A percentile compares a stretch with the other conserved stretches of the same genome.
Conservation (phyloP, 2,329 filamentous ascomycete species). For the Penicillium sp. region DNA sequence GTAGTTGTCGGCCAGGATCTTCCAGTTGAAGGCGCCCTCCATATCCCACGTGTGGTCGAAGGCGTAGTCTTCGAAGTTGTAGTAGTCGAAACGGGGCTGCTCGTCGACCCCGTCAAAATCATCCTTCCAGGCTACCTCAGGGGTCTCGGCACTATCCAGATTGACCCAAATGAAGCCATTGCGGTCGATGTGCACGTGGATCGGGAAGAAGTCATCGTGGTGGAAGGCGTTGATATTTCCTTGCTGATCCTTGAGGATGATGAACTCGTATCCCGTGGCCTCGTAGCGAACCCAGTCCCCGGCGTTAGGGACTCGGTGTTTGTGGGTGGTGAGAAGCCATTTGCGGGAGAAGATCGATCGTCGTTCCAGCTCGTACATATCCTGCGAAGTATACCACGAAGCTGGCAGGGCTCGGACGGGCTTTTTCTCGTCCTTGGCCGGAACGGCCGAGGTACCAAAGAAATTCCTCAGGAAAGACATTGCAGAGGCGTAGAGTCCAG, state of each 20-base stretch:
- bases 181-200: slow-evolving; percentile 54
- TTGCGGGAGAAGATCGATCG: slow-evolving; percentile 28
- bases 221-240: slow-evolving; percentile 51
- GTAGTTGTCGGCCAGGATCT: slow-evolving; percentile 62
- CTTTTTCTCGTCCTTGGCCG: slow-evolving; percentile 15
- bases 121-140: slow-evolving; percentile 54
- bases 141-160: slow-evolving; percentile 46
- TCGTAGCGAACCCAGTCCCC: slow-evolving; percentile 58
- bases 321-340: slow-evolving; percentile 22
- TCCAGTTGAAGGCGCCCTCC: slow-evolving; percentile 60
- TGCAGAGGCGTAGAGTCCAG: slow-evolving; percentile 8
- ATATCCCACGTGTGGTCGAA: slow-evolving; percentile 61
- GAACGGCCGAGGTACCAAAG: slow-evolving; percentile 25
- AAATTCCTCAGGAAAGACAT: slow-evolving; percentile 32
- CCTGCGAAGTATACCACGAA: slow-evolving; percentile 57
- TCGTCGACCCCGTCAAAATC: slow-evolving; percentile 53
- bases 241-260: slow-evolving; percentile 51
- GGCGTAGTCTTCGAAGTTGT: slow-evolving; percentile 54
- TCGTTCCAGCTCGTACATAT: slow-evolving; percentile 50
- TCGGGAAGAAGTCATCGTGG: slow-evolving; percentile 53
- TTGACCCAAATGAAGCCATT: slow-evolving; percentile 61
- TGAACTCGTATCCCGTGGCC: slow-evolving; percentile 55
- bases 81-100: slow-evolving; percentile 49
- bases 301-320: slow-evolving; percentile 46
- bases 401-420: slow-evolving; percentile 45